These are phyloP conservation scores for Suhomyces emberorum DNA, from an alignment of 805 yeast genomes.

Conservation along the genomic window DNA sequence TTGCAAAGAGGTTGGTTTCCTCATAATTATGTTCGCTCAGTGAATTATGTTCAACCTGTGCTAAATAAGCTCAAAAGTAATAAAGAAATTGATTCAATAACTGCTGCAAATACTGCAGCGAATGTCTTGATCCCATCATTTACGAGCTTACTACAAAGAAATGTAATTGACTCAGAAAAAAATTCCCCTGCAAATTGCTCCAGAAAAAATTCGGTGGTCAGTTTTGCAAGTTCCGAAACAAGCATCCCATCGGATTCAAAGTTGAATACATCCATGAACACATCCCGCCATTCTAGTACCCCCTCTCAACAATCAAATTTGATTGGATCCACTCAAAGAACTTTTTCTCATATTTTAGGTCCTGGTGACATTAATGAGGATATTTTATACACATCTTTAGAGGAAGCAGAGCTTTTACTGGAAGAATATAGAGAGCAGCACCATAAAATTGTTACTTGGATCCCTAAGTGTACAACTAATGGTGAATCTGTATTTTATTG, in stretches of 20 bases:
- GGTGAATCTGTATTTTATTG: conserved; percentile 59
- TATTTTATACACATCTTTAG: conserved; percentile 15
- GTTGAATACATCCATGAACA: conserved; percentile 27
- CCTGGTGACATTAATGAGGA: conserved; percentile 10
- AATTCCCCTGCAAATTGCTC: conserved; percentile 28
- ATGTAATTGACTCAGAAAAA: conserved; percentile 30
- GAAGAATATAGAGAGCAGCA: conserved; percentile 19
- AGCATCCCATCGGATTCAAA: conserved; percentile 24
- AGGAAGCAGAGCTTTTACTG: conserved; percentile 28
- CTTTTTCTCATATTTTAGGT: conserved; percentile 14
- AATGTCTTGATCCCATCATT: conserved; percentile 43
- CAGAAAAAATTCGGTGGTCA: conserved; percentile 47
- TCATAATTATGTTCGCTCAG: conserved; percentile 51
- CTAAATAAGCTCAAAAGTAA: conserved; percentile 35
- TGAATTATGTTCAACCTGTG: conserved; percentile 42
- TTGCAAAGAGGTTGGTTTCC: conserved; percentile 84
- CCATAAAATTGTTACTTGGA: conserved; percentile 44
- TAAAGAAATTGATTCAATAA: conserved; percentile 40
- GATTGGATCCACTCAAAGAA: conserved; percentile 1
- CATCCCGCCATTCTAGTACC: conserved; percentile 4
- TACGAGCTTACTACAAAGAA: conserved; percentile 35
- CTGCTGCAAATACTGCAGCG: conserved; percentile 47
- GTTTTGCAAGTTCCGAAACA: conserved; percentile 47
- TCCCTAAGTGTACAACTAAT: conserved; percentile 54
- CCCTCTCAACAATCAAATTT: conserved; percentile 2